Evolutionary conservation across 108 stramenopile genomes (phyloP).

Genomic region (Pelagomonas calceolata): DNA sequence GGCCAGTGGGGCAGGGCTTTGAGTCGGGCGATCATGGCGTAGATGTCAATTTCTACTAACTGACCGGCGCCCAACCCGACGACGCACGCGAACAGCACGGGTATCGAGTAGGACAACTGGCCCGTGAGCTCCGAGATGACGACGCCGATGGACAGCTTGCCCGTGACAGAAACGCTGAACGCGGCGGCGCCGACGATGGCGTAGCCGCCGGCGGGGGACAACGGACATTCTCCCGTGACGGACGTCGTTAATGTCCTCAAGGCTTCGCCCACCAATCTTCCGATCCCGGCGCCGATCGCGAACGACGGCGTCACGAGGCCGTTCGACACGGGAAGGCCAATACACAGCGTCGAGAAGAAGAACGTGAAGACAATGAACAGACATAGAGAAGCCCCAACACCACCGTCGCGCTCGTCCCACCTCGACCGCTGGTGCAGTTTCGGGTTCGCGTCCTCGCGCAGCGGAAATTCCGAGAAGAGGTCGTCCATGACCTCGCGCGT

Average conservation of each 20-base stretch:
- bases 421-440: background rate
- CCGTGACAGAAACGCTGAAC: conserved; percentile 25
- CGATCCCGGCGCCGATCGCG: conserved; percentile 32
- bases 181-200: conserved; percentile 37
- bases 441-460: background rate
- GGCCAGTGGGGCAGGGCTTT: conserved; percentile 27
- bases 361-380: conserved; percentile 15
- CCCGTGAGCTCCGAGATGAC: conserved; percentile 37
- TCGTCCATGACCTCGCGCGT: conserved; percentile 12
- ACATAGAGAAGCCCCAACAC: conserved; percentile 13
- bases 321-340: conserved; percentile 23
- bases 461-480: background rate
- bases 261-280: conserved; percentile 30
- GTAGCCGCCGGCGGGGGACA: conserved; percentile 18
- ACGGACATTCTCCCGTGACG: no score
- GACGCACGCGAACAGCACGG: conserved; percentile 17
- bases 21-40: conserved; percentile 10
- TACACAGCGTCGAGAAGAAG: no score
- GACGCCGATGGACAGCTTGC: conserved; percentile 32
- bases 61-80: conserved; percentile 6
- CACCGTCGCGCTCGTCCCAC: background rate
- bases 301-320: conserved; percentile 34
- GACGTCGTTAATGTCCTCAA: background rate
- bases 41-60: conserved; percentile 4
- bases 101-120: conserved; percentile 28